These are phyloP conservation scores for Geosiphon pyriformis DNA, from an alignment of 192 early-diverging fungal genomes.

Conservation along the genomic window DNA sequence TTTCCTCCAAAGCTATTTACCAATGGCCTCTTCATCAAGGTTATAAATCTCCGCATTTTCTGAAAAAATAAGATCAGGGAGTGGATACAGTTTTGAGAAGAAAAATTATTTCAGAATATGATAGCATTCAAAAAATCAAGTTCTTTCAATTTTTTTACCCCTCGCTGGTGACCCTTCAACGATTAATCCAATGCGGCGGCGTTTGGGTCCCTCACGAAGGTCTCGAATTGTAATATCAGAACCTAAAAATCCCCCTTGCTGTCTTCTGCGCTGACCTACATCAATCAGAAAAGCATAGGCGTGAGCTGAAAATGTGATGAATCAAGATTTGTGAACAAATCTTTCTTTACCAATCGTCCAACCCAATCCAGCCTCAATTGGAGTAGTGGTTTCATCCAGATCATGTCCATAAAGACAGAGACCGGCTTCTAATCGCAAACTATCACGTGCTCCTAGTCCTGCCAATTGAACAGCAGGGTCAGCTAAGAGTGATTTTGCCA, in stretches of 20 bases:
- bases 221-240: constrained; percentile 79
- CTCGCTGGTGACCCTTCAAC: constrained; percentile 94
- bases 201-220: constrained; percentile 70
- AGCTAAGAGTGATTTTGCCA: constrained; percentile 65
- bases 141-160: constrained; percentile 29
- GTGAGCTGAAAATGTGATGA: background rate
- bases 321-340: background rate
- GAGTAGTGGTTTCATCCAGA: constrained; percentile 85
- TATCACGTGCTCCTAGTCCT: constrained; percentile 92
- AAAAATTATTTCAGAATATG: too few species aligned
- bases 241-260: constrained; percentile 90
- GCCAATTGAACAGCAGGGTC: constrained; percentile 81
- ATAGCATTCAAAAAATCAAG: background rate
- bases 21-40: constrained; percentile 59
- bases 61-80: too few species aligned
- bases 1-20: constrained; percentile 26
- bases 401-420: constrained; percentile 97
- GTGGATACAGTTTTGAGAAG: too few species aligned
- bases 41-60: constrained; percentile 64
- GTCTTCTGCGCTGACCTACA: constrained; percentile 73
- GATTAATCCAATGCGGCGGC: constrained; percentile 83
- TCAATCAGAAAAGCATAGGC: background rate
- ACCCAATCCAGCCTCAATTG: constrained; percentile 86
- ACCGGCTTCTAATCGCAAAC: constrained; percentile 92
- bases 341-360: constrained; percentile 82